A percentile compares a stretch with the other conserved stretches of the same genome.
Evolutionary conservation across 306 rosid species (phyloP).

Genomic region (Vigna nakashimae): DNA sequence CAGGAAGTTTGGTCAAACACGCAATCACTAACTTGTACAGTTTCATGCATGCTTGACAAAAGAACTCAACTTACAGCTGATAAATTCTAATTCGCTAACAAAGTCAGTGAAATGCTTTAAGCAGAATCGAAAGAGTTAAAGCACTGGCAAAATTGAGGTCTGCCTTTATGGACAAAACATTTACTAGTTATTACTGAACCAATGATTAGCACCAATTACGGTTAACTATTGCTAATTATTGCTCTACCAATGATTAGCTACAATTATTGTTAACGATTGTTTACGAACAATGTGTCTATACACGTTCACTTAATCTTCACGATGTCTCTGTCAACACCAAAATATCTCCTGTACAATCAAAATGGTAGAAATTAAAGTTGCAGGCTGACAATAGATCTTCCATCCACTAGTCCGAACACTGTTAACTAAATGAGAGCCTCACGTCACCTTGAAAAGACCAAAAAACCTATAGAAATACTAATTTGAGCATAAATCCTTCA

Average conservation of each 20-base stretch:
- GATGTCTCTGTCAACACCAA: not conserved
- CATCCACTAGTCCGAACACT: not conserved
- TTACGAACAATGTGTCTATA: not conserved
- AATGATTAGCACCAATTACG: not conserved
- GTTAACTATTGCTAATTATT: not conserved
- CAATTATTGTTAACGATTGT: not conserved
- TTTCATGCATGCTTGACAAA: constrained; percentile 10
- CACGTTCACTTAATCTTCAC: not conserved
- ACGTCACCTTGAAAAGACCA: not conserved
- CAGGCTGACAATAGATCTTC: not conserved
- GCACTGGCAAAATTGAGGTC: constrained; percentile 3
- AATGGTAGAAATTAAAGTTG: not conserved
- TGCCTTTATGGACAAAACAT: constrained; percentile 19
- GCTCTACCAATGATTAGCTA: not conserved
- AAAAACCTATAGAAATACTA: not conserved
- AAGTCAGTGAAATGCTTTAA: not conserved
- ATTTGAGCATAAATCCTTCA: constrained; percentile 29
- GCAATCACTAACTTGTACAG: not conserved
- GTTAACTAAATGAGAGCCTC: not conserved
- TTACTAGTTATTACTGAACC: not conserved
- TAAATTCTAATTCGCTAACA: not conserved
- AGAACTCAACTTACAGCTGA: not conserved
- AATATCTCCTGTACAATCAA: not conserved
- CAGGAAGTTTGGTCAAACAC: not conserved
- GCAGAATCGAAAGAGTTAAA: not conserved